Conservation (phyloP, 441 rosid genomes). For the Jatropha podagrica region DNA sequence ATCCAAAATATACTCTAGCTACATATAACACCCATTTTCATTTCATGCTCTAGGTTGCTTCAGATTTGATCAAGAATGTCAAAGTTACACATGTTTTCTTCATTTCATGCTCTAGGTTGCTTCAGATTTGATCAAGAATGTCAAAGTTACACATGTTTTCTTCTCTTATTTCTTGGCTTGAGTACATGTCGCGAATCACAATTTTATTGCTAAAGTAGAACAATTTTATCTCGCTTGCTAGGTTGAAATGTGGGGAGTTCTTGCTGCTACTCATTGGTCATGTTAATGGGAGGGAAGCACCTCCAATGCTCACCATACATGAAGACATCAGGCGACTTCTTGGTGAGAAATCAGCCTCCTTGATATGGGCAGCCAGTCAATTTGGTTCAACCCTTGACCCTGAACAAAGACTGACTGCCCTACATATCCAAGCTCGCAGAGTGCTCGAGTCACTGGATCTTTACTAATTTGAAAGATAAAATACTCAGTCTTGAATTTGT, state of each 20-base stretch:
- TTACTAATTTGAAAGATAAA: slow-evolving; percentile 22
- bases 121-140: background rate
- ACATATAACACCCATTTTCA: too few species aligned
- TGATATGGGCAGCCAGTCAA: slow-evolving; percentile 98
- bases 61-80: background rate
- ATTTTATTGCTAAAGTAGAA: slow-evolving; percentile 7
- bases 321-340: slow-evolving; percentile 81
- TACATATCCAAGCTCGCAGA: slow-evolving; percentile 90
- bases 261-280: slow-evolving; percentile 85
- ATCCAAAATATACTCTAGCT: too few species aligned
- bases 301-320: slow-evolving; percentile 79
- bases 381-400: slow-evolving; percentile 85
- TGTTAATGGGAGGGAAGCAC: slow-evolving; percentile 71
- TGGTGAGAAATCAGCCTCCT: slow-evolving; percentile 89
- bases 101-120: too few species aligned
- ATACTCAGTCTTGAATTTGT: too few species aligned
- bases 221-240: slow-evolving; percentile 18
- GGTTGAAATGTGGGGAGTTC: slow-evolving; percentile 96
- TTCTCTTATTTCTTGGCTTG: background rate
- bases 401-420: slow-evolving; percentile 72
- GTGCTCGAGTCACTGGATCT: slow-evolving; percentile 84
- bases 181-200: background rate
- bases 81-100: background rate
- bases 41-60: too few species aligned
- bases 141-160: too few species aligned